phyloP scores from a whole-genome alignment of 805 yeast genomes.

The Maudiozyma barnettii region DNA sequence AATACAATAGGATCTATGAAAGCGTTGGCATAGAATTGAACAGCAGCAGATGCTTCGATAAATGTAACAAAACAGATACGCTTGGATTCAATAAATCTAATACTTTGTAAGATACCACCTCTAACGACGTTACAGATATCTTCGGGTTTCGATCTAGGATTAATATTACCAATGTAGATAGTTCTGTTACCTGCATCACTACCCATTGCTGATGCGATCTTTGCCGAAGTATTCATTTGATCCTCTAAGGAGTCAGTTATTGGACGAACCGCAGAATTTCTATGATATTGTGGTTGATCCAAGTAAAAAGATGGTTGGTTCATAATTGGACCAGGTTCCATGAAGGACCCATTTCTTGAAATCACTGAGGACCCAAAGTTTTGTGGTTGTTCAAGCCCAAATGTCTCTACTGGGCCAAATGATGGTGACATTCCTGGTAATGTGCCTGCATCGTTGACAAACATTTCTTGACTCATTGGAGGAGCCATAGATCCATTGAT shows the following conservation, averaged over 20 bases:
- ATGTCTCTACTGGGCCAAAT: conserved; percentile 1
- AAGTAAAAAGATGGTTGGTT: conserved; percentile 7
- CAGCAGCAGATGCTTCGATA: conserved; percentile 53
- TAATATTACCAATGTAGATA: conserved; percentile 58
- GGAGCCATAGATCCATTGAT: conserved; percentile 8
- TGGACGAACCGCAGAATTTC: conserved; percentile 10
- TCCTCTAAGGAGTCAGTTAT: conserved; percentile 24
- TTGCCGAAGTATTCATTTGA: conserved; percentile 22
- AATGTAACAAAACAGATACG: conserved; percentile 63
- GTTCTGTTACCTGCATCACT: conserved; percentile 48
- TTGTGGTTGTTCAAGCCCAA: background rate
- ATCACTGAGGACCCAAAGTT: background rate
- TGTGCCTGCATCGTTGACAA: conserved; percentile 9
- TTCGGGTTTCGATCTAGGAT: conserved; percentile 54
- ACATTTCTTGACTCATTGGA: conserved; percentile 19
- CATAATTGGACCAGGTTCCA: conserved; percentile 1
- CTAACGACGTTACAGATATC: conserved; percentile 69
- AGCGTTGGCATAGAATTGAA: conserved; percentile 53
- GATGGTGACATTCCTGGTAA: conserved; percentile 1
- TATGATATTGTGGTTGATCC: conserved; percentile 12
- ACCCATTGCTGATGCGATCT: conserved; percentile 26
- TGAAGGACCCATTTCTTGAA: conserved; percentile 1
- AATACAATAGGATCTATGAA: conserved; percentile 50
- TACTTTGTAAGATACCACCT: conserved; percentile 63
- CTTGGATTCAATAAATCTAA: conserved; percentile 43